Percentiles rank a stretch among this genome's conserved stretches.
Evolutionary conservation across 2,329 filamentous ascomycete species (phyloP).

Genomic region (Ophiostoma himal-ulmi): DNA sequence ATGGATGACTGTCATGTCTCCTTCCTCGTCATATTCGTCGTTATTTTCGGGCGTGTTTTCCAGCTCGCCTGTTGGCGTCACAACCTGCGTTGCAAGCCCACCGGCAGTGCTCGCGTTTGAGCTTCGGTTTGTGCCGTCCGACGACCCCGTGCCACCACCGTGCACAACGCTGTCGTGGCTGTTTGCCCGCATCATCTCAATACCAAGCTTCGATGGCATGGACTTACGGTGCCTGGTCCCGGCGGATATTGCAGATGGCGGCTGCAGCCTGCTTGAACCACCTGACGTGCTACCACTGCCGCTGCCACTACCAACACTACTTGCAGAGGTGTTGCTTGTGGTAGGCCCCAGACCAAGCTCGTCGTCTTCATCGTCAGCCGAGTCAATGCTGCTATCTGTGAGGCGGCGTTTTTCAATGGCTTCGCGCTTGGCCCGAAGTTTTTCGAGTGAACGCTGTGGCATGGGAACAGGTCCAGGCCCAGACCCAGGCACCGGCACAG

Average conservation of each 20-base stretch:
- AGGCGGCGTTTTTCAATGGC: slow-evolving; percentile 65
- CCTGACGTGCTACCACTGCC: slow-evolving; percentile 31
- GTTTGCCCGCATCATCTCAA: slow-evolving; percentile 97
- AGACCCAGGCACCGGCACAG: slow-evolving; percentile 37
- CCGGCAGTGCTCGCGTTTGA: slow-evolving; percentile 31
- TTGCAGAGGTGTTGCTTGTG: slow-evolving; percentile 28
- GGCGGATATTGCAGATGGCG: slow-evolving; percentile 25
- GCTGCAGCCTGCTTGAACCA: slow-evolving; percentile 24
- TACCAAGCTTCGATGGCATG: slow-evolving; percentile 77
- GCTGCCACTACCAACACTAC: slow-evolving; percentile 32
- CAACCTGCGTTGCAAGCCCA: slow-evolving; percentile 47
- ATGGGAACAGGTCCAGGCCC: neutral
- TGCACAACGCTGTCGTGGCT: slow-evolving; percentile 69
- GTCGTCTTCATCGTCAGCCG: slow-evolving; percentile 91
- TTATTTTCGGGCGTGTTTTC: slow-evolving; percentile 15
- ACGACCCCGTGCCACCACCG: slow-evolving; percentile 30
- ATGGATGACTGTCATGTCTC: slow-evolving; percentile 28
- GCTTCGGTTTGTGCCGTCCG: slow-evolving; percentile 39
- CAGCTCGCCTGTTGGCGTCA: slow-evolving; percentile 44
- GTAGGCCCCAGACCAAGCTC: slow-evolving; percentile 57
- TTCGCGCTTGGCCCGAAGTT: slow-evolving; percentile 67
- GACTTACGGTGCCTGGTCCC: slow-evolving; percentile 43
- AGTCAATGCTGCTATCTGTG: slow-evolving; percentile 67
- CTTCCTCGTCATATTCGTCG: slow-evolving; percentile 24
- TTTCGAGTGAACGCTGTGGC: slow-evolving; percentile 63